Base-by-base conservation (phyloP, 208 protist species). In the Strigomonas culicis region DNA sequence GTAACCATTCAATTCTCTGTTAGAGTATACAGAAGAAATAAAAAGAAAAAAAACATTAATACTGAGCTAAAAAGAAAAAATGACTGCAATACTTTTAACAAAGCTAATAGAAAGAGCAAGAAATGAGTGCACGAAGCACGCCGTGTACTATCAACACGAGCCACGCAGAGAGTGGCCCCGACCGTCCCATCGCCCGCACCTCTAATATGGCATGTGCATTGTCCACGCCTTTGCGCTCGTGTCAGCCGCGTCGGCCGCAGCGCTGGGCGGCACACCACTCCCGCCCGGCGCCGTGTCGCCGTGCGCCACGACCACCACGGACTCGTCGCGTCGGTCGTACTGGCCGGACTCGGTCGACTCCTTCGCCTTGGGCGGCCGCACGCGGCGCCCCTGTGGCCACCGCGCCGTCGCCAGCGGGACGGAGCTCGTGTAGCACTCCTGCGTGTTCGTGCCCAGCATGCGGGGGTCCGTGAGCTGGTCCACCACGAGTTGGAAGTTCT, bases 401-500 rank as follows among this genome's bases (percentile, higher is more conserved):
- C 39, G 39, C 39, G 39, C 1, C 39, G 39, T 15, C 39, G 39
- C 3, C 8, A 2, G 39, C 39, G 39, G 1, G 11, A 44, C 39
- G 11, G 39, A 44, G 39, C 39, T 44, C 11, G 39, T 15, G 39
- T 44, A 44, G 39, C 39, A 44, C 10, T 44, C 39, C 39, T 44
- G 39, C 8, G 3, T 44, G 39, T 15, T 17, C 39, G 3, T 4
- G 8, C 39, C 39, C 8, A 44, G 39, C 13, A 44, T 44, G 39
- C 39, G 39, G 10, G 39, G 39, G 39, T 59, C 28, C 10, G 21
- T 36, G 4, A 59, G 53, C 28, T 59, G 25, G n/a, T 59, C 53
- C 21, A 59, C 28, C 10, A 34, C 32, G n/a, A 39, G 53, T 19
- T 59, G 53, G 27, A 80, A 88, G 32, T 82, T 82, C 30, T 72